Evolutionary conservation across 495 filamentous ascomycete species (phyloP), one percentile per base, ranked within the genome.

Genomic region (Talaromyces adpressus): DNA sequence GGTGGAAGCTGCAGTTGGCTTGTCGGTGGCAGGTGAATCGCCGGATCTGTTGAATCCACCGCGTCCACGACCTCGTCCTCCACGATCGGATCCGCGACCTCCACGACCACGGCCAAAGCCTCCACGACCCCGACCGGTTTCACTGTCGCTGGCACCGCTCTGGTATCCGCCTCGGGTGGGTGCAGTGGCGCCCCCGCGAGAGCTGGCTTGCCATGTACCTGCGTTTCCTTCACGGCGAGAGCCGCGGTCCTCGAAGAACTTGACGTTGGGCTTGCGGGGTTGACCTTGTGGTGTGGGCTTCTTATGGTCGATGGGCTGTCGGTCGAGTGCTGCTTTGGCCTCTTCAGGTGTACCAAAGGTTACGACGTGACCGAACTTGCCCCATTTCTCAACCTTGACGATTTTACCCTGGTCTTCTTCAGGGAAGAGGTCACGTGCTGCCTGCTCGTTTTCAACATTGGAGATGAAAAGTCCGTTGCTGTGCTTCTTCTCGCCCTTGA

Each of bases 391-490:
- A 51, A 97, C 82, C 73, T 89, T 87, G 49, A 78, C 61, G 60
- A 96, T 88, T 75, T 93, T 96, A 11, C 79, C 69, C 72, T 85
- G 87, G 70, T 96, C 91, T 64, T 95, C 91, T 12, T 95, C 87
- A 4, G 84, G 72, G 68, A 99, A 91, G 5, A 93, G 80, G 34
- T 89, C 86, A 36, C 88, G 89, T 6, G 89, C 87, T 22, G 88
- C 89, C 27, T 96, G 89, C 61, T 89, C 88, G 59, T 82, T 87
- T 53, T 87, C 87, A 27, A 91, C 84, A 61, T 90, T 90, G 72
- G 87, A 87, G 16, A 98, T 82, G 72, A 96, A 97, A 2, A 99
- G 82, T 22, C 87, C 92, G 63, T 89, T 88, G 69, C 87, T 84
- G 62, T 81, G 82, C 71, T 82, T 85, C 72, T 79, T 77, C 62